Percentiles rank a stretch among this genome's conserved stretches.
Evolutionary conservation across 2,329 filamentous ascomycete genomes (phyloP).

Genomic region (Epichloe sibirici): DNA sequence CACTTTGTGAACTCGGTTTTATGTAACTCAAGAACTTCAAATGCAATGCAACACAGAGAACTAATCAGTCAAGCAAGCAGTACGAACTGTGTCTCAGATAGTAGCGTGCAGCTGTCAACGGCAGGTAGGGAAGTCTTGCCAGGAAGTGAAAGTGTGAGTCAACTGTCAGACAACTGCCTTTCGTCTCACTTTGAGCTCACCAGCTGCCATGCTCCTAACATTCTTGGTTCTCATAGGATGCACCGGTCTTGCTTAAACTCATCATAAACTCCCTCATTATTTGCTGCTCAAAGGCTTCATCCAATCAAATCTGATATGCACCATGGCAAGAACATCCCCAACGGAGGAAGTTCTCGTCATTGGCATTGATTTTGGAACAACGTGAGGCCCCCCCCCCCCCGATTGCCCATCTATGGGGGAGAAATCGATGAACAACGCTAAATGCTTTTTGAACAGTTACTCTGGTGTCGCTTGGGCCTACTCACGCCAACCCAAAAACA

Average conservation of each 20-base stretch:
- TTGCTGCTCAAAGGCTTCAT: not conserved
- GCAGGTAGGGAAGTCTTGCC: not conserved
- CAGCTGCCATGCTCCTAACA: too few species aligned
- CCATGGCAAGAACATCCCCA: not conserved
- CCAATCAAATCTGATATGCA: not conserved
- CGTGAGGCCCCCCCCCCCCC: constrained; percentile 16
- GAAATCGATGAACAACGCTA: too few species aligned
- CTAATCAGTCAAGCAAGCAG: not conserved
- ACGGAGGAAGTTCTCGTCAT: constrained; percentile 17
- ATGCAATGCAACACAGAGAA: not conserved
- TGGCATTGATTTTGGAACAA: constrained; percentile 36
- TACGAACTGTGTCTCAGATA: not conserved
- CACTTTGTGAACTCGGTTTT: too few species aligned
- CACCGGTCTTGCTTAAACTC: not conserved
- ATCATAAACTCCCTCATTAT: too few species aligned
- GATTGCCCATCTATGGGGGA: too few species aligned
- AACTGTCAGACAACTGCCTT: not conserved
- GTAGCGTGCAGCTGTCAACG: not conserved
- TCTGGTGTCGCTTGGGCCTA: constrained; percentile 30
- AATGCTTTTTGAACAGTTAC: constrained; percentile 12
- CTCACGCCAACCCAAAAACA: constrained; percentile 13
- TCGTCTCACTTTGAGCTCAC: not conserved
- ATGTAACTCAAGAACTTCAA: not conserved
- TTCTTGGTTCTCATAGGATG: not conserved
- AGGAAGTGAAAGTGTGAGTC: not conserved